Percentiles rank a stretch among this genome's conserved stretches.
Conservation (phyloP, 1,284 basidiomycete genomes). For the Puccinia horiana region DNA sequence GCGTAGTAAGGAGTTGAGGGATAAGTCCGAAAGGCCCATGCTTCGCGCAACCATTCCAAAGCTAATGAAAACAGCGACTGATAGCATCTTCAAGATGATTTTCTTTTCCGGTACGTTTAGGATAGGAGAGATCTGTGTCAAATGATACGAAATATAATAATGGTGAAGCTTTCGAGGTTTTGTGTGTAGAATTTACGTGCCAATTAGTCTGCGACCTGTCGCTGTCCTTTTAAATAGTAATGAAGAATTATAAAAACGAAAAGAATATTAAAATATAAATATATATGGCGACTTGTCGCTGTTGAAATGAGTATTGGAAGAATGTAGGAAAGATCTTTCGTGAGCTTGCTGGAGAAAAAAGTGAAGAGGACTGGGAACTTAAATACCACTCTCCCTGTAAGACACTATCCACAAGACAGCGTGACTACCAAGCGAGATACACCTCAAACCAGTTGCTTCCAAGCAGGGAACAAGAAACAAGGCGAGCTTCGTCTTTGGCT, state of each 20-base stretch:
- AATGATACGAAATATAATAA: not conserved
- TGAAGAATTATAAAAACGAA: not conserved
- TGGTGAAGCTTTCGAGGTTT: not conserved
- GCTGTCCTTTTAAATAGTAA: not conserved
- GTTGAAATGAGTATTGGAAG: not conserved
- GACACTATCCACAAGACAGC: too few species aligned
- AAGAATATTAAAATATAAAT: not conserved
- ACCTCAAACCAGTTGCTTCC: not conserved
- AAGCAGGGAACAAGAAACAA: not conserved
- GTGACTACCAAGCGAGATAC: too few species aligned
- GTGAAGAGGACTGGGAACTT: too few species aligned
- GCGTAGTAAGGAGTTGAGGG: not conserved
- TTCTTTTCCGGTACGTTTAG: not conserved
- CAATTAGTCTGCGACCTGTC: not conserved
- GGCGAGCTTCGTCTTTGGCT: not conserved
- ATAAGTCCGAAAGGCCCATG: not conserved
- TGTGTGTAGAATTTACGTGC: not conserved
- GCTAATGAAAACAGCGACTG: not conserved
- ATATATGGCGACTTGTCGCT: slow-evolving; percentile 23
- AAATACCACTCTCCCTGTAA: too few species aligned
- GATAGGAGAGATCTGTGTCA: not conserved
- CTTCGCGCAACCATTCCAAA: not conserved
- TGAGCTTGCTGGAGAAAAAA: not conserved
- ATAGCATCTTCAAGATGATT: not conserved
- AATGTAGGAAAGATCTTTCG: not conserved